A percentile compares a stretch with the other conserved stretches of the same genome.
Evolutionary conservation across 1,284 basidiomycete genomes (phyloP).

Genomic region (Cerioporus squamosus): DNA sequence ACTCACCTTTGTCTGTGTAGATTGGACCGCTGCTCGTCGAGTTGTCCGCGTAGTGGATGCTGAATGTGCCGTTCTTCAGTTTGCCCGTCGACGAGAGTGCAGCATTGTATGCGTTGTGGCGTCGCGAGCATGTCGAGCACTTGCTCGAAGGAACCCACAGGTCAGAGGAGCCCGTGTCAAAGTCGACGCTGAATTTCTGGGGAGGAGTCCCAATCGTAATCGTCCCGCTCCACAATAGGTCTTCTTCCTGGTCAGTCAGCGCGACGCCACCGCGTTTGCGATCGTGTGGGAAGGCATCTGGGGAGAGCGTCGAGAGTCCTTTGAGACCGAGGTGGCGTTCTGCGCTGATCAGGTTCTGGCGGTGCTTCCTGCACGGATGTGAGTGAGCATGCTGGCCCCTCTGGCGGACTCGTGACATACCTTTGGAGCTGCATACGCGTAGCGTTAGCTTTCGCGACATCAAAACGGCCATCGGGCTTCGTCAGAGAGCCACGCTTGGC

Average conservation of each 20-base stretch:
- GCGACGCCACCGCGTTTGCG: slow-evolving; percentile 1
- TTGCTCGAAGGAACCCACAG: slow-evolving; percentile 25
- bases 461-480: slow-evolving; percentile 19
- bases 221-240: slow-evolving; percentile 21
- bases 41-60: slow-evolving; percentile 56
- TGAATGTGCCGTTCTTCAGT: slow-evolving; percentile 41
- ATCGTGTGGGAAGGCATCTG: too few species aligned
- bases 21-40: slow-evolving; percentile 51
- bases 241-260: slow-evolving; percentile 20
- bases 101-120: slow-evolving; percentile 35
- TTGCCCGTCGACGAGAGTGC: slow-evolving; percentile 39
- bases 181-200: slow-evolving; percentile 24
- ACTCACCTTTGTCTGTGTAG: slow-evolving; percentile 51
- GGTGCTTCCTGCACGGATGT: slow-evolving; percentile 14
- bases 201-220: slow-evolving; percentile 24
- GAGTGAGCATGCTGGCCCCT: too few species aligned
- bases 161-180: slow-evolving; percentile 31
- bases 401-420: background rate
- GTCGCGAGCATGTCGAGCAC: slow-evolving; percentile 20
- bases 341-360: slow-evolving; percentile 22
- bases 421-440: slow-evolving; percentile 6
- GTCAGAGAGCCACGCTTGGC: slow-evolving; percentile 17
- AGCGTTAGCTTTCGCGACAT: slow-evolving; percentile 7
- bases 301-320: slow-evolving; percentile 1
- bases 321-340: slow-evolving; percentile 22